Base-by-base conservation (phyloP, 164 flowering plant species). In the Tetracentron sinense region DNA sequence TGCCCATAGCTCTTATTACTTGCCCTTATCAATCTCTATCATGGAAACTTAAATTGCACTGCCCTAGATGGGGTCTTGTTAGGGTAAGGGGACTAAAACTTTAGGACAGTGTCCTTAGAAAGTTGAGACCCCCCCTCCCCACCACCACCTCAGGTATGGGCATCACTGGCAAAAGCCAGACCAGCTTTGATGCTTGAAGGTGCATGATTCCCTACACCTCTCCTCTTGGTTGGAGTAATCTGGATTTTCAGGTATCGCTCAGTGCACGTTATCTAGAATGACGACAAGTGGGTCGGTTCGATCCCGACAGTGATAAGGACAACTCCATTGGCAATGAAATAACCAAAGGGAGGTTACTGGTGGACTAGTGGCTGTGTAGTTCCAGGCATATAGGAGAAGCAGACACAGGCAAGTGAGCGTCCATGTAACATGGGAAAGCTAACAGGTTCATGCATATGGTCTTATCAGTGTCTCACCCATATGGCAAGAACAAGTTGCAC, bases 101-200 rank as follows among this genome's bases (percentile, higher is more conserved):
- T 17, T 38, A 44, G 50, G 49, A 59, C 61, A 58, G 20, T 23
- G 49, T 58, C 49, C 50, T 59, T 44, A n/a, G n/a, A n/a, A n/a
- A n/a, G n/a, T n/a, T 16, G 42, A 55, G 58, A 29, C 58, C 57
- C 57, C 35, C 33, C 27, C 21, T 27, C 16, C 5, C 44, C 5
- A 4, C 44, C 44, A 38, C 44, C 5, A 38, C 5, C 8, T 38
- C 1, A 10, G 14, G 31, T n/a, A 42, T 27, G 47, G 62, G 51
- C 30, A n/a, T 21, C 44, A 35, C 62, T 59, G 51, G 62, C 28
- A 42, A 59, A 6, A 51, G 25, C 29, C 51, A 27, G 51, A 59
- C 50, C 62, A 59, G 49, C 62, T 59, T 27, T 59, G 50, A 44
- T 59, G 33, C 50, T 42, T n/a, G 48, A 42, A 48, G 62, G 58